Evolutionary conservation across 257 asterid species (phyloP), one percentile per base, ranked within the genome.

Genomic region (Solanum commersonii): DNA sequence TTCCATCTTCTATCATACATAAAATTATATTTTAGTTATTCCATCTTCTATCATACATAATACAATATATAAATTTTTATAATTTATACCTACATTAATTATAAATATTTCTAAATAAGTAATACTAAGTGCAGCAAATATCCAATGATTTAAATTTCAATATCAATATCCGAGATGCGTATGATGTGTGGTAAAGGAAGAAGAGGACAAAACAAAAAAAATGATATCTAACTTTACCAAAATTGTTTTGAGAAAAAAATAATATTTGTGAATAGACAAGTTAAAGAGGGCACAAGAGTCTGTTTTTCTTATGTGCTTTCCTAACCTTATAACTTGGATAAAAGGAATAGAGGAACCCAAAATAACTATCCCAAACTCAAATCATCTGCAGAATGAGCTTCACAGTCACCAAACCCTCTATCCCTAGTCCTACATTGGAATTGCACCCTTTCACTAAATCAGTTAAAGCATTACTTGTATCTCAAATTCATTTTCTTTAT

Each of bases 361-460:
- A 25, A 10, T 25, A 25, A 78, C 46, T 78, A 78, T 78, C 65
- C 60, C 12, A 78, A 42, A 78, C 84, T 78, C 65, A 78, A 27
- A 42, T 27, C n/a, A 89, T 90, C 95, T 84, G 85, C 94, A 46
- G 18, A 84, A 91, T 95, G 90, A 90, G 91, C 90, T 91, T 91
- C 90, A 77, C 93, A 12, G 87, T 91, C 76, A 76, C 91, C 88
- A 92, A 88, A 79, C 94, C 94, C 23, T 76, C 38, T 87, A 83
- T 89, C 85, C 89, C 59, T 67, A 67, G 89, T 67, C 44, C n/a
- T 20, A 92, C 72, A 88, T 60, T 63, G 20, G 87, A 87, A n/a
- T 86, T 90, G 83, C 42, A 65, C 87, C 15, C 84, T 8, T 88
- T 87, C 65, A 78, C 37, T 25, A 78, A 78, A 78, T 42, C 38